Percentiles rank a stretch among this genome's conserved stretches.
These are phyloP conservation scores for Mycena maculata DNA, from an alignment of 768 basidiomycete species.

Conservation along the genomic window DNA sequence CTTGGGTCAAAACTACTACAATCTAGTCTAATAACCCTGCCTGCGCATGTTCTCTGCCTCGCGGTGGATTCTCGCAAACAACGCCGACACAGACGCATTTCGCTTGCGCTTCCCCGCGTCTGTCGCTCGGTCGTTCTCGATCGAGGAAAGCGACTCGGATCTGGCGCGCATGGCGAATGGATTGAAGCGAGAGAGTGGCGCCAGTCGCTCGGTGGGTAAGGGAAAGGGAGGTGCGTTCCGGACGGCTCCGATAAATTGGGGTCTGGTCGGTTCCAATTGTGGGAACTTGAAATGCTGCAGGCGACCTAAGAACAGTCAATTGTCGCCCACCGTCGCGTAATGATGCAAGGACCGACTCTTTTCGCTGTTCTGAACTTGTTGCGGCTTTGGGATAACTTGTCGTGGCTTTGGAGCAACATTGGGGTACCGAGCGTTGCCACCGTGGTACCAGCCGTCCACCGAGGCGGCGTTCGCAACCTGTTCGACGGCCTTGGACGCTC, in stretches of 20 bases:
- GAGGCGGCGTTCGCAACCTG: neutral
- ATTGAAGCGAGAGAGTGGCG: conserved; percentile 42
- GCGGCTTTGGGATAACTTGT: neutral
- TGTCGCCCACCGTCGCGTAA: neutral
- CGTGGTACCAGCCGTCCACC: neutral
- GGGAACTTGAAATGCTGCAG: conserved; percentile 18
- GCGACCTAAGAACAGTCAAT: conserved; percentile 15
- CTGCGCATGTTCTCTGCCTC: conserved; percentile 22
- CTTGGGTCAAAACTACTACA: neutral
- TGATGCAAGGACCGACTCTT: neutral
- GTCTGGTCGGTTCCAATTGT: neutral
- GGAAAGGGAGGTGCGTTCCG: neutral
- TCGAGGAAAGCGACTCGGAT: conserved; percentile 44
- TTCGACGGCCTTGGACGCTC: conserved; percentile 2
- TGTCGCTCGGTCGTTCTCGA: conserved; percentile 14
- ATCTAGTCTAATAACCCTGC: conserved; percentile 4
- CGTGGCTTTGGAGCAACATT: neutral
- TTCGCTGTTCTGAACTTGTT: neutral
- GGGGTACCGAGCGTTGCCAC: neutral
- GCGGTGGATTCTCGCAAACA: conserved; percentile 25
- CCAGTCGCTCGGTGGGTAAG: conserved; percentile 31
- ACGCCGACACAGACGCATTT: conserved; percentile 23
- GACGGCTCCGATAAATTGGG: neutral
- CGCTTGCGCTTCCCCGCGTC: conserved; percentile 15
- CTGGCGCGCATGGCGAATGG: conserved; percentile 41